Conservation (phyloP, 78 protist genomes). For the Dictyostelium capitatum region DNA sequence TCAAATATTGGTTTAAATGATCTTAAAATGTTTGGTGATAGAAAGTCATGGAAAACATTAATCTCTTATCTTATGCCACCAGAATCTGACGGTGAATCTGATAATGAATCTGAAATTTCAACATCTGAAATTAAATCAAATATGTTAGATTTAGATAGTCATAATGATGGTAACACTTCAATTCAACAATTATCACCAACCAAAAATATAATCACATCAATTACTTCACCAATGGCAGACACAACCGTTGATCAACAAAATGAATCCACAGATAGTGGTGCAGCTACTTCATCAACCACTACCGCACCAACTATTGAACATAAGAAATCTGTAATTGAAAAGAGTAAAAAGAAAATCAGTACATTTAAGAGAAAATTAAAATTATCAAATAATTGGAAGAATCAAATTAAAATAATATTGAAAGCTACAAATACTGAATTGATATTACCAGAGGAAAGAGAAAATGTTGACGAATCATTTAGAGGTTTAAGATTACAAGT, state of each 20-base stretch:
- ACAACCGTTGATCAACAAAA: neutral
- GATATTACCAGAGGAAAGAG: constrained; percentile 32
- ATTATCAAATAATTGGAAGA: constrained; percentile 65
- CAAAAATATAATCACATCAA: neutral
- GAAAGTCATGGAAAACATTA: constrained; percentile 58
- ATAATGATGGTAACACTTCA: neutral
- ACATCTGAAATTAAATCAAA: neutral
- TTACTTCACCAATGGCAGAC: neutral
- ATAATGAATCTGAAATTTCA: constrained; percentile 29
- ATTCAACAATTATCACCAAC: neutral
- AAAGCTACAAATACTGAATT: constrained; percentile 63
- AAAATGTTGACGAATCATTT: constrained; percentile 9
- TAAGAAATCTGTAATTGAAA: constrained; percentile 21
- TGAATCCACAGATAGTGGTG: no score
- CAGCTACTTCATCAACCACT: no score
- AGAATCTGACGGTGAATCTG: constrained; percentile 56
- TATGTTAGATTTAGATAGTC: neutral
- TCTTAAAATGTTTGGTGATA: constrained; percentile 38
- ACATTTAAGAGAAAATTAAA: constrained; percentile 63
- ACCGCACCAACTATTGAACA: neutral
- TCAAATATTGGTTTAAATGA: constrained; percentile 47
- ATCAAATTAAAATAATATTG: constrained; percentile 55
- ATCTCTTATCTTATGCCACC: constrained; percentile 68
- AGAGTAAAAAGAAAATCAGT: constrained; percentile 48
- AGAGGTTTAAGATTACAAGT: constrained; percentile 10